phyloP scores from a whole-genome alignment of 768 basidiomycete genomes.

The Coprinopsis marcescibilis region DNA sequence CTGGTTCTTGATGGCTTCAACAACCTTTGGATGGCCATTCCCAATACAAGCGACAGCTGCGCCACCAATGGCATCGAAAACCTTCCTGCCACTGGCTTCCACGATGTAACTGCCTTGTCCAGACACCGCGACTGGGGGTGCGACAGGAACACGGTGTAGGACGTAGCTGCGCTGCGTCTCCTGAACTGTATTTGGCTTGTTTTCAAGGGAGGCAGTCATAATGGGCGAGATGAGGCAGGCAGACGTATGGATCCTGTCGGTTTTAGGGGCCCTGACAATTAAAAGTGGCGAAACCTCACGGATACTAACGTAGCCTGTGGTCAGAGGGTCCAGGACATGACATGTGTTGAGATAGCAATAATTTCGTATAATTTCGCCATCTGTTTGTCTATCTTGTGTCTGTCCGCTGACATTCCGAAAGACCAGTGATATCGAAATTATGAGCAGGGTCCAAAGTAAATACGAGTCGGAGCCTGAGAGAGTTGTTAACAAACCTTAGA shows the following conservation, averaged over 20 bases:
- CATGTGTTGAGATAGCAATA: too few relatives aligned
- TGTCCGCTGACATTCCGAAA: too few relatives aligned
- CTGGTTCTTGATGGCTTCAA: slow-evolving; percentile 73
- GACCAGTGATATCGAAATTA: too few relatives aligned
- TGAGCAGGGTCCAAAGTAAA: too few relatives aligned
- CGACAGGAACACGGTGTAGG: slow-evolving; percentile 69
- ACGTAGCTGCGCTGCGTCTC: slow-evolving; percentile 27
- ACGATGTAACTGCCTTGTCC: slow-evolving; percentile 69
- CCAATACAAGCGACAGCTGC: slow-evolving; percentile 82
- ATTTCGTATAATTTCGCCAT: too few relatives aligned
- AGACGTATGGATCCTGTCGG: background rate
- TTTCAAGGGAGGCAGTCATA: background rate
- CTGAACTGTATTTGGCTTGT: background rate
- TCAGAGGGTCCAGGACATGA: too few relatives aligned
- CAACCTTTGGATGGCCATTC: slow-evolving; percentile 64
- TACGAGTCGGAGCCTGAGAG: too few relatives aligned
- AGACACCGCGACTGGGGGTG: slow-evolving; percentile 59
- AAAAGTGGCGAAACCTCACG: too few relatives aligned
- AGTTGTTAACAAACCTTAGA: too few relatives aligned
- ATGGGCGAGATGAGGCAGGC: background rate
- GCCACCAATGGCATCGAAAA: slow-evolving; percentile 81
- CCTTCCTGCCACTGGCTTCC: slow-evolving; percentile 57
- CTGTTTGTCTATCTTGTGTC: too few relatives aligned
- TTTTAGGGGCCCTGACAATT: too few relatives aligned
- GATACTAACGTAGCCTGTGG: too few relatives aligned